Evolutionary conservation across 176 grass and related monocot genomes (phyloP), one percentile per base, ranked within the genome.

Genomic region (Carex cristatella): DNA sequence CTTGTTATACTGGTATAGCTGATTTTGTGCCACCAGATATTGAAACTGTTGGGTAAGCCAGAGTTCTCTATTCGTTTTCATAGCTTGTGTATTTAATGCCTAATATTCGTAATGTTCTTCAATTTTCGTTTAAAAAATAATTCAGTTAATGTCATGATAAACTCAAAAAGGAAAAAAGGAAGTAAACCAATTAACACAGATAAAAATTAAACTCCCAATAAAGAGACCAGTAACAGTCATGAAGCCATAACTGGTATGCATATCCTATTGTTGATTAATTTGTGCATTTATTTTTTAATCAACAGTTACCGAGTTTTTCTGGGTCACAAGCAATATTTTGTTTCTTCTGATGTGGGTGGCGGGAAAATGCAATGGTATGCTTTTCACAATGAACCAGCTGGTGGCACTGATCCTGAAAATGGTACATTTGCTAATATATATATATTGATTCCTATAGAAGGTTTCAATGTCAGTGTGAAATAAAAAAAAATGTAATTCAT

Each of bases 301-400:
- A 88, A 32, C 83, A 95, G 96, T 76, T 98, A 98, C 42, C 91
- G 93, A 53, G 96, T 95, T 80, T 98, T 95, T 91, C 91, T 98
- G 81, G 96, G 96, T 61, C 96, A 98, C 90, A 98, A 94, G 49
- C 93, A 98, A 86, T 98, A 98, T 90, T 98, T 98, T 30, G 96
- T 98, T 42, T 98, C 96, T 48, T 98, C 96, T 44, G 96, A 98
- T 86, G 96, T 98, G 1, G 96, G 96, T 69, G 96, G 65, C 83
- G 96, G 96, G 48, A 98, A 98, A 92, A 98, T 98, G 96, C 96
- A 98, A 79, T 98, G 96, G 93, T 98, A 98, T 88, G 96, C 88
- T 73, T 98, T 98, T 88, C 90, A 98, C 81, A 98, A 98, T 2
- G 96, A 98, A 83, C 85, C 88, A 59, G 86, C 96, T 89, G 93